These are phyloP conservation scores for Diaporthe vaccinii DNA, from an alignment of 2,329 filamentous ascomycete species.

Conservation along the genomic window DNA sequence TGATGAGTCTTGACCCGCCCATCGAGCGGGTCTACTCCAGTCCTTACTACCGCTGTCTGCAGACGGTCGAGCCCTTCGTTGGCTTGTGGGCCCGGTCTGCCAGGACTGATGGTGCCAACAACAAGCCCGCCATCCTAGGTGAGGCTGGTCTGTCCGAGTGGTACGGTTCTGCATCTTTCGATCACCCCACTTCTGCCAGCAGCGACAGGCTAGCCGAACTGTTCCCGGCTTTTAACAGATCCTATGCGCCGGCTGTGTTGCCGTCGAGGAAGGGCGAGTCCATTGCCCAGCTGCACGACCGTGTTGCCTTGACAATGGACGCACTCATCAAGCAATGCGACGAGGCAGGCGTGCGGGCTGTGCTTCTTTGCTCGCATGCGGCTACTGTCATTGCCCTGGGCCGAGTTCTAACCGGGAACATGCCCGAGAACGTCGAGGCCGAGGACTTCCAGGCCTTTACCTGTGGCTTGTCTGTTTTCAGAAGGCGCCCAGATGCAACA, in stretches of 20 bases:
- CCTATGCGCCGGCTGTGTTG: constrained; percentile 73
- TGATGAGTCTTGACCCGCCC: constrained; percentile 73
- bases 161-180: constrained; percentile 88
- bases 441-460: constrained; percentile 91
- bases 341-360: constrained; percentile 73
- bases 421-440: constrained; percentile 78
- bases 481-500: constrained; percentile 44
- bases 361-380: constrained; percentile 90
- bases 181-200: constrained; percentile 83
- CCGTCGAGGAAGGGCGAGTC: constrained; percentile 84
- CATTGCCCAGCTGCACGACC: constrained; percentile 83
- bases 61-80: constrained; percentile 82
- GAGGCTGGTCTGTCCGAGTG: constrained; percentile 82
- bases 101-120: constrained; percentile 43
- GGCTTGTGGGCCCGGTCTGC: constrained; percentile 52
- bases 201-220: constrained; percentile 72
- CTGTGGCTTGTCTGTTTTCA: constrained; percentile 80
- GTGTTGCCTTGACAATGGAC: constrained; percentile 78
- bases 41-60: constrained; percentile 88
- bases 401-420: constrained; percentile 81
- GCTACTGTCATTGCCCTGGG: constrained; percentile 91
- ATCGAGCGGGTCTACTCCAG: constrained; percentile 85
- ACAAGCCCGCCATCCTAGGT: constrained; percentile 58
- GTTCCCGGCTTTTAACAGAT: constrained; percentile 74
- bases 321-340: constrained; percentile 82